Conservation (phyloP, 1,284 basidiomycete genomes). For the Trametes polyzona region DNA sequence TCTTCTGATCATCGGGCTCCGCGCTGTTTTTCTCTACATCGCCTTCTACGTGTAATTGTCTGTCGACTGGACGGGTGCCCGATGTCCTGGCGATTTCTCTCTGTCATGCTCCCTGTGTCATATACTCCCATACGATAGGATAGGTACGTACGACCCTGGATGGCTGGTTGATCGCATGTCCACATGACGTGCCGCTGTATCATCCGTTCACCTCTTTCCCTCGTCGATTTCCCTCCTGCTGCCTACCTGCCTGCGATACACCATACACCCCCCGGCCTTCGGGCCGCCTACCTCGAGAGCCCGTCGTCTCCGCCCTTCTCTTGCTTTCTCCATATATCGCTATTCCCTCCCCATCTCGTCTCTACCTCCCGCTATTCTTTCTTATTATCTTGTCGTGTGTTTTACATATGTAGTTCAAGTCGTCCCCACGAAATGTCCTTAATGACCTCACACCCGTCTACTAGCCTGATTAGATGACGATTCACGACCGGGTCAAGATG, state of each 20-base stretch:
- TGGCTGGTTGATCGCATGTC: slow-evolving; percentile 4
- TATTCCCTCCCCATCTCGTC: slow-evolving; percentile 7
- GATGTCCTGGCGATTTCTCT: slow-evolving; percentile 6
- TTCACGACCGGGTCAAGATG: neutral
- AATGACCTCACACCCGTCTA: slow-evolving; percentile 6
- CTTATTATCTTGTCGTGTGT: slow-evolving; percentile 18
- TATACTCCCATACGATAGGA: slow-evolving; percentile 18
- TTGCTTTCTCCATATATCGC: slow-evolving; percentile 27
- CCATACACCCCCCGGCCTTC: slow-evolving; percentile 6
- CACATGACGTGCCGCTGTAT: slow-evolving; percentile 9
- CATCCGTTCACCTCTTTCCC: neutral
- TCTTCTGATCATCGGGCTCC: slow-evolving; percentile 13
- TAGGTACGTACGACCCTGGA: slow-evolving; percentile 13
- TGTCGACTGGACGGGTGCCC: slow-evolving; percentile 6
- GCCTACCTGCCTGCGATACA: slow-evolving; percentile 12
- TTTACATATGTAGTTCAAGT: slow-evolving; percentile 28
- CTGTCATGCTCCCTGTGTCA: neutral
- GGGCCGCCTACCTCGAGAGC: slow-evolving; percentile 5
- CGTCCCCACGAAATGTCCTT: slow-evolving; percentile 18
- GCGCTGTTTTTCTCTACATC: neutral
- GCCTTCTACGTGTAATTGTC: slow-evolving; percentile 14
- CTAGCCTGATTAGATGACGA: neutral
- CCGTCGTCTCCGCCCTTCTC: slow-evolving; percentile 13
- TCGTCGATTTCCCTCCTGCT: neutral
- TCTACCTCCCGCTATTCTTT: neutral